Base-by-base conservation (phyloP, 306 rosid genomes). In the Acacia acuminata region DNA sequence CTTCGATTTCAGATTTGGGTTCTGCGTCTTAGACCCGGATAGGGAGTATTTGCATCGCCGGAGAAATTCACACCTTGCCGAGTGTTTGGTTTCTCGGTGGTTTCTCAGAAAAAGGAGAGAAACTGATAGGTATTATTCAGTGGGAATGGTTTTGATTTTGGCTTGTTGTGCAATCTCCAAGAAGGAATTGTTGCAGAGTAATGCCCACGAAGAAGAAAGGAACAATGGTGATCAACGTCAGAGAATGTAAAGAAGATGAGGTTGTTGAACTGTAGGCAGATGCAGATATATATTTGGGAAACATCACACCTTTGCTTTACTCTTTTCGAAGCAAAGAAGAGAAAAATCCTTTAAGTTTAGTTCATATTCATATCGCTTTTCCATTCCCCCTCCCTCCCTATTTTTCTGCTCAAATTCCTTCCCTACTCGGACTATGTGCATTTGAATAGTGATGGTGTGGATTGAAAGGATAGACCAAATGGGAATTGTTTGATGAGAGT, bases 181-280 rank as follows among this genome's bases (percentile, higher is more conserved):
- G 97, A 82, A 93, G 92, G 71, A 93, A 88, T 30, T 93, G 93
- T 55, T 93, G 97, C 75, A 90, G 88, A 85, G 75, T 91, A 48
- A 44, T 73, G 58, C 79, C 75, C 3, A 38, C 85, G 2, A 86
- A 77, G 84, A 82, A 71, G 58, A 71, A 87, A 36, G 87, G 83
- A 38, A 80, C 53, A 3, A 3, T 91, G 84, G 72, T 77, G 72
- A 84, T 93, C 75, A 87, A 87, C 42, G 97, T 91, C 4, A 92
- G 94, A 36, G 86, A 58, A 38, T 90, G 95, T 85, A 77, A 56
- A 43, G 90, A 82, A 70, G 88, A 79, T 20, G 95, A 93, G 83
- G 58, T 83, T 51, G 87, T 82, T 48, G 90, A 83, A 17, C 75
- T 91, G 58, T 77, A 77, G 56, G 40, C 4, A 43, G 19, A 3